Percentiles rank a stretch among this genome's conserved stretches.
phyloP scores from a whole-genome alignment of 257 asterid species.

The Primulina tabacum region DNA sequence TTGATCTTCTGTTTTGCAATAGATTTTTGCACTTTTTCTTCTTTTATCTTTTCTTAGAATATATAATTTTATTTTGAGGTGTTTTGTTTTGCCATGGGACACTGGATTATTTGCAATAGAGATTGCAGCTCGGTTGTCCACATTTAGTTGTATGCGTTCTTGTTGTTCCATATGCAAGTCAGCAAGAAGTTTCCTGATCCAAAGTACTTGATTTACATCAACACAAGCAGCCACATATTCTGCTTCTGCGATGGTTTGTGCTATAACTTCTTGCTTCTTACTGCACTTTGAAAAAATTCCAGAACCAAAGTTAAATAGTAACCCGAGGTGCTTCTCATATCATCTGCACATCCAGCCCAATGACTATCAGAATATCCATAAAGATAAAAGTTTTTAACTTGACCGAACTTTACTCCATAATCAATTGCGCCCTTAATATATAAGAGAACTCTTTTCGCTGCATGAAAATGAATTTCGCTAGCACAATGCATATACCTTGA shows the following conservation, averaged over 20 bases:
- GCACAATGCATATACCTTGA: not conserved
- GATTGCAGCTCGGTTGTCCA: too few species aligned
- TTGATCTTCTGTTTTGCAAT: too few species aligned
- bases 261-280: constrained; percentile 17
- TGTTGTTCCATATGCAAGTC: too few species aligned
- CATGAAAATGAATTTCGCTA: not conserved
- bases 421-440: not conserved
- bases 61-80: too few species aligned
- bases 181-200: too few species aligned
- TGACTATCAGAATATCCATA: not conserved
- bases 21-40: too few species aligned
- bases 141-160: too few species aligned
- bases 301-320: not conserved
- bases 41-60: too few species aligned
- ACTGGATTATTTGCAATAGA: too few species aligned
- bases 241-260: constrained; percentile 6
- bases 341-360: constrained; percentile 16
- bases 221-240: not conserved
- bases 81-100: too few species aligned
- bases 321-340: constrained; percentile 1
- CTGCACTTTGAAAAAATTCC: constrained; percentile 7
- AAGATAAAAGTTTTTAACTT: not conserved
- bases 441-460: not conserved
- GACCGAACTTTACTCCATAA: constrained; percentile 1
- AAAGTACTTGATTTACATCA: not conserved